Evolutionary conservation across 306 rosid species (phyloP).

Genomic region (Comarum palustre): DNA sequence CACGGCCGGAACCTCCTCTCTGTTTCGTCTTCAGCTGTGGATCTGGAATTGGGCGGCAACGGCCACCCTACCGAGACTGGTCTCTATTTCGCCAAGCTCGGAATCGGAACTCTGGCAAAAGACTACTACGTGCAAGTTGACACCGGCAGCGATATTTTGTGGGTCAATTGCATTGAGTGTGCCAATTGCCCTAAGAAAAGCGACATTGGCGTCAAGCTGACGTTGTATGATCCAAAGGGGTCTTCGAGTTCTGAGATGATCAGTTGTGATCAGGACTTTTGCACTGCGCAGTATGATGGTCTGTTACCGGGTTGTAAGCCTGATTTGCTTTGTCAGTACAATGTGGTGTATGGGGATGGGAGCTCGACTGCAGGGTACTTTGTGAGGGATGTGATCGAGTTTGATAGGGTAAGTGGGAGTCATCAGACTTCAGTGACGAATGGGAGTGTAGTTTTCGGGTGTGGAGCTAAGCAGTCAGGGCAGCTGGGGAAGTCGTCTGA

Average conservation of each 20-base stretch:
- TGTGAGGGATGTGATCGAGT: slow-evolving; percentile 60
- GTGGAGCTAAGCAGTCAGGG: slow-evolving; percentile 78
- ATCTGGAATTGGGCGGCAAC: slow-evolving; percentile 74
- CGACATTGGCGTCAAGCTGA: slow-evolving; percentile 69
- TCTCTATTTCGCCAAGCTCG: slow-evolving; percentile 72
- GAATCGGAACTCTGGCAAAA: slow-evolving; percentile 74
- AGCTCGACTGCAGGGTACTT: slow-evolving; percentile 71
- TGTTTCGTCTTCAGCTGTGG: slow-evolving; percentile 41
- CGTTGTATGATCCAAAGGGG: slow-evolving; percentile 51
- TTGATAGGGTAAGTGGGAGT: slow-evolving; percentile 46
- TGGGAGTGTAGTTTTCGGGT: slow-evolving; percentile 69
- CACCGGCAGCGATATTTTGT: slow-evolving; percentile 89
- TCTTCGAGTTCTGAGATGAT: slow-evolving; percentile 45
- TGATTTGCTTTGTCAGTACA: slow-evolving; percentile 55
- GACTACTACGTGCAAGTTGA: slow-evolving; percentile 88
- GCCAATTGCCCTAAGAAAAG: slow-evolving; percentile 62
- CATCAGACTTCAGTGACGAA: slow-evolving; percentile 32
- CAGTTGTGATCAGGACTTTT: slow-evolving; percentile 60
- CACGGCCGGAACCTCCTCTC: slow-evolving; percentile 55
- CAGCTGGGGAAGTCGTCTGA: slow-evolving; percentile 44
- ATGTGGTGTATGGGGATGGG: slow-evolving; percentile 82
- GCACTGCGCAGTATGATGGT: slow-evolving; percentile 55
- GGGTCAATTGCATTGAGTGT: slow-evolving; percentile 87
- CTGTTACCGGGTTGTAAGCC: slow-evolving; percentile 53
- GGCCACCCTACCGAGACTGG: slow-evolving; percentile 69